phyloP scores from a whole-genome alignment of 768 basidiomycete genomes.

The Amanita subjunquillea region DNA sequence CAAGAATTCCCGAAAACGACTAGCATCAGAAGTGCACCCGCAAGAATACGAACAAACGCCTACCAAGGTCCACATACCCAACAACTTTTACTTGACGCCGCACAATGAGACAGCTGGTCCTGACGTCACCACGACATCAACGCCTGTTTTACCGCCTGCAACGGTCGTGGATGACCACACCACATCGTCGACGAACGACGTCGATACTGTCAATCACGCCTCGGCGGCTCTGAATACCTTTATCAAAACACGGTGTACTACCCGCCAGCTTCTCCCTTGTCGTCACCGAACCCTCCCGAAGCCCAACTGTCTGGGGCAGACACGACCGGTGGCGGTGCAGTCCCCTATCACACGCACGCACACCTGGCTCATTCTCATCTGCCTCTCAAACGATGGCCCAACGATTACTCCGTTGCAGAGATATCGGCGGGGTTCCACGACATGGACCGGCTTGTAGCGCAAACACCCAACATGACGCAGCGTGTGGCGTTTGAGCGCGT shows the following conservation, averaged over 20 bases:
- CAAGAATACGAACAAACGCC: background rate
- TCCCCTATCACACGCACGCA: slow-evolving; percentile 47
- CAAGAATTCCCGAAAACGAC: slow-evolving; percentile 13
- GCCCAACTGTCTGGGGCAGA: slow-evolving; percentile 4
- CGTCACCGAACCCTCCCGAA: slow-evolving; percentile 5
- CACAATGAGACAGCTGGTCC: slow-evolving; percentile 8
- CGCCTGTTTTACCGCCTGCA: background rate
- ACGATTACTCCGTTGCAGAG: slow-evolving; percentile 64
- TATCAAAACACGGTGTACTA: slow-evolving; percentile 8
- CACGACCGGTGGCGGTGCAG: slow-evolving; percentile 6
- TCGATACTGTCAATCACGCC: background rate
- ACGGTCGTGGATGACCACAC: background rate
- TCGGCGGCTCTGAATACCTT: slow-evolving; percentile 6
- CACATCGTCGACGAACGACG: background rate
- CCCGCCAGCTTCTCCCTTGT: slow-evolving; percentile 12
- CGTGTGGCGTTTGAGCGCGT: slow-evolving; percentile 60
- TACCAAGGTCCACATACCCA: slow-evolving; percentile 20
- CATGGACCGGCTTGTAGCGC: slow-evolving; percentile 31
- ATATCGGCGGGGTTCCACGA: slow-evolving; percentile 49
- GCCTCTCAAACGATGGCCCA: slow-evolving; percentile 66
- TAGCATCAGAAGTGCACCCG: slow-evolving; percentile 11
- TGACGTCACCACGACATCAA: slow-evolving; percentile 7
- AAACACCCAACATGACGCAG: slow-evolving; percentile 41
- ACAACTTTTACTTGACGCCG: slow-evolving; percentile 18
- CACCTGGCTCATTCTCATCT: slow-evolving; percentile 57